Percentiles rank a stretch among this genome's conserved stretches.
phyloP scores from a whole-genome alignment of 1,139 yeast species.

The Blastobotrys aristatus region DNA sequence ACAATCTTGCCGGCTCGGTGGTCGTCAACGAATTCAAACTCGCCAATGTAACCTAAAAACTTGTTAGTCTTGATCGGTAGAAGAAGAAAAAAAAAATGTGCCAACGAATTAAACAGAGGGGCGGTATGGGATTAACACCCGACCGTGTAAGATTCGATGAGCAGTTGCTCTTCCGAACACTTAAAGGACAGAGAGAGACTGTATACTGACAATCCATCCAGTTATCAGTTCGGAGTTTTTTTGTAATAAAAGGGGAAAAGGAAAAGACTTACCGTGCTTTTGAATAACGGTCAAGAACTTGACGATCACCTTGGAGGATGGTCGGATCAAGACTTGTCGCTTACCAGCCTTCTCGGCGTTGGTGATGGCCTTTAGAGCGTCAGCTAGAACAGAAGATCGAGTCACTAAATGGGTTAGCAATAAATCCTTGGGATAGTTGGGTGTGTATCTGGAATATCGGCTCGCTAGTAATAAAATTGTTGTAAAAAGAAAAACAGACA shows the following conservation, averaged over 20 bases:
- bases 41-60: slow-evolving; percentile 86
- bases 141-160: slow-evolving; percentile 64
- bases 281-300: slow-evolving; percentile 97
- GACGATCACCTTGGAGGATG: slow-evolving; percentile 97
- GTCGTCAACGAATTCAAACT: slow-evolving; percentile 97
- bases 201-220: slow-evolving; percentile 88
- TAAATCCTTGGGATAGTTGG: slow-evolving; percentile 28
- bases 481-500: background rate
- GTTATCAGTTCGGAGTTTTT: slow-evolving; percentile 62
- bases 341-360: slow-evolving; percentile 99
- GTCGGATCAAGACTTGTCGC: slow-evolving; percentile 98
- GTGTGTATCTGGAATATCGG: slow-evolving; percentile 12
- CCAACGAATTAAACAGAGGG: slow-evolving; percentile 1
- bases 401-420: slow-evolving; percentile 50
- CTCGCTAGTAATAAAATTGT: background rate
- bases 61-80: slow-evolving; percentile 29
- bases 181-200: slow-evolving; percentile 97
- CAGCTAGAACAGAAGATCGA: slow-evolving; percentile 98
- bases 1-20: slow-evolving; percentile 99
- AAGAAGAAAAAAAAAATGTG: slow-evolving; percentile 1
- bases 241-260: background rate
- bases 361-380: slow-evolving; percentile 97
- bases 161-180: slow-evolving; percentile 73
- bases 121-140: slow-evolving; percentile 16
- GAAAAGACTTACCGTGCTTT: slow-evolving; percentile 67